Evolutionary conservation across 257 asterid genomes (phyloP).

Genomic region (Osmanthus fragrans): DNA sequence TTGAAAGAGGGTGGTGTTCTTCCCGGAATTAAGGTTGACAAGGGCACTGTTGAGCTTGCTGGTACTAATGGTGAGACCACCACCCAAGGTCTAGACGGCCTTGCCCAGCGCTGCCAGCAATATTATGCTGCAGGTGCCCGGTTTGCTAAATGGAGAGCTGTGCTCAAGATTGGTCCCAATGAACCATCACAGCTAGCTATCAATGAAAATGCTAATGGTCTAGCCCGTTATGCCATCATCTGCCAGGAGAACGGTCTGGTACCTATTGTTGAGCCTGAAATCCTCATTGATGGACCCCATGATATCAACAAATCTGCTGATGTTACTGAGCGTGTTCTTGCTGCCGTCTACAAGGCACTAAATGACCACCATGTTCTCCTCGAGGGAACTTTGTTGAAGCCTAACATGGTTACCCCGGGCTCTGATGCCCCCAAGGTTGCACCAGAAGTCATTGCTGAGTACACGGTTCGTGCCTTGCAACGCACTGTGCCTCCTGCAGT

Average conservation of each 20-base stretch:
- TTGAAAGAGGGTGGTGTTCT: slow-evolving; percentile 88
- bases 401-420: slow-evolving; percentile 84
- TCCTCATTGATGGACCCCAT: slow-evolving; percentile 74
- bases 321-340: slow-evolving; percentile 73
- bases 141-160: slow-evolving; percentile 96
- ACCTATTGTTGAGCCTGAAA: slow-evolving; percentile 80
- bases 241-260: slow-evolving; percentile 90
- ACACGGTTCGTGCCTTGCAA: slow-evolving; percentile 83
- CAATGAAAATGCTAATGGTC: slow-evolving; percentile 82
- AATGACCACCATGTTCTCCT: slow-evolving; percentile 73
- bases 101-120: slow-evolving; percentile 77
- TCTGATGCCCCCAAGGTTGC: slow-evolving; percentile 60
- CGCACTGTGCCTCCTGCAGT: slow-evolving; percentile 96
- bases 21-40: slow-evolving; percentile 96
- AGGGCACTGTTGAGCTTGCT: slow-evolving; percentile 92
- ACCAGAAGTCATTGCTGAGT: slow-evolving; percentile 71
- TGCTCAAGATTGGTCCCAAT: slow-evolving; percentile 74
- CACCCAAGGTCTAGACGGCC: slow-evolving; percentile 95
- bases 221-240: slow-evolving; percentile 92
- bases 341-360: slow-evolving; percentile 74
- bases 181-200: slow-evolving; percentile 90
- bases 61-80: slow-evolving; percentile 94
- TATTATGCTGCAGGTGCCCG: slow-evolving; percentile 82
- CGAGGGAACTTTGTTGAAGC: slow-evolving; percentile 73
- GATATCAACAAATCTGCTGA: slow-evolving; percentile 66